A percentile compares a stretch with the other conserved stretches of the same genome.
These are phyloP conservation scores for Botrytis byssoidea DNA, from an alignment of 2,329 filamentous ascomycete species.

Conservation along the genomic window DNA sequence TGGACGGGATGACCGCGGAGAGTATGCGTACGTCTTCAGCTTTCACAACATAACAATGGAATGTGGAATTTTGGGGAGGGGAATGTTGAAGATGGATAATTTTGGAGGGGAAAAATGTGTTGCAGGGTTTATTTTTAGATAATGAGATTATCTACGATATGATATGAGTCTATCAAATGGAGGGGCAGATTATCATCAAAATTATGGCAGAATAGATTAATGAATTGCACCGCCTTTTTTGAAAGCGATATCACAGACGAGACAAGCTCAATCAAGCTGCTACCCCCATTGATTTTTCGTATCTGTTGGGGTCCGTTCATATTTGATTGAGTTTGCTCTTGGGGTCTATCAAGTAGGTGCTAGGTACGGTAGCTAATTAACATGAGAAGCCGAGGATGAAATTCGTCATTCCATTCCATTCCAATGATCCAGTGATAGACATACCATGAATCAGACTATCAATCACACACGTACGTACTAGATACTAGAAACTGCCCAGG, in stretches of 20 bases:
- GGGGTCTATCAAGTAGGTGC: background rate
- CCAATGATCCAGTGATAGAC: background rate
- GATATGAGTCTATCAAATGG: background rate
- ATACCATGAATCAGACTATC: background rate
- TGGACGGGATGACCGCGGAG: background rate
- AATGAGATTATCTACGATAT: background rate
- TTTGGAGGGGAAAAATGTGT: slow-evolving; percentile 1
- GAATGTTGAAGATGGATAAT: background rate
- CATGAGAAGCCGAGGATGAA: background rate
- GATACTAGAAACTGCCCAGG: background rate
- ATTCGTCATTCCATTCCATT: background rate
- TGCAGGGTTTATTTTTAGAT: slow-evolving; percentile 10
- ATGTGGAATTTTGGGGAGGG: background rate
- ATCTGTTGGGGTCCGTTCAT: background rate
- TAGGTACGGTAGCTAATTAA: background rate
- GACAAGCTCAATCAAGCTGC: background rate
- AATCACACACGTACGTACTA: background rate
- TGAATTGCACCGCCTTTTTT: background rate
- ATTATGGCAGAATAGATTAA: background rate
- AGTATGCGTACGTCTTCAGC: background rate
- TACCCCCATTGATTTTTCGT: background rate
- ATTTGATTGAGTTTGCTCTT: background rate
- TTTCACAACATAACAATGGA: background rate
- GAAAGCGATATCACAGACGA: background rate
- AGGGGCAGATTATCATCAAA: background rate